Conservation (phyloP, 352 stramenopile genomes). For the Globisporangium viniferum region DNA sequence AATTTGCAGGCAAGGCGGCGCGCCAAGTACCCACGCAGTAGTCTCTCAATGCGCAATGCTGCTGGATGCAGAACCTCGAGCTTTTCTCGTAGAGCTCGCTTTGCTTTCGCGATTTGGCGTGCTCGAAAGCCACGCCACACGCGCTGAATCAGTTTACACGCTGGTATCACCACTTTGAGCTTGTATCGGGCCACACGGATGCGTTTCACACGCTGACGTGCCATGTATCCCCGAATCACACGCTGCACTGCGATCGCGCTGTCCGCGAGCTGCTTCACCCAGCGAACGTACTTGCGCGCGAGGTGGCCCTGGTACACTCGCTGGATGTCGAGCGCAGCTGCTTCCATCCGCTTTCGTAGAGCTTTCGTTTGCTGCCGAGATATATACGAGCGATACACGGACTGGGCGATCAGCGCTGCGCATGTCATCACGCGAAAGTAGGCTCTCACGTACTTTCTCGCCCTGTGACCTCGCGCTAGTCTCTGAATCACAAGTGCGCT, state of each 20-base stretch:
- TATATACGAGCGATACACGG: constrained; percentile 53
- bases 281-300: constrained; percentile 35
- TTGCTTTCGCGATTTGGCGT: constrained; percentile 27
- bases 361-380: constrained; percentile 38
- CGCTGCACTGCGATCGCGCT: constrained; percentile 51
- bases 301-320: constrained; percentile 54
- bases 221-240: constrained; percentile 57
- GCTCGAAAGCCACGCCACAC: constrained; percentile 49
- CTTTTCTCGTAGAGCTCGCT: constrained; percentile 25
- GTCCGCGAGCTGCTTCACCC: constrained; percentile 38
- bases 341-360: constrained; percentile 25
- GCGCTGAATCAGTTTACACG: constrained; percentile 43
- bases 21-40: constrained; percentile 57
- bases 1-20: constrained; percentile 31
- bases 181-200: constrained; percentile 45
- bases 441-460: constrained; percentile 40
- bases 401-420: constrained; percentile 61
- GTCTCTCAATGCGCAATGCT: constrained; percentile 42
- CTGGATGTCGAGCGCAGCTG: constrained; percentile 35
- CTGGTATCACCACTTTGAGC: constrained; percentile 39
- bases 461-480: constrained; percentile 49
- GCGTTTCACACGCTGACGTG: constrained; percentile 34
- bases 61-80: constrained; percentile 46
- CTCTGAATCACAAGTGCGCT: constrained; percentile 54
- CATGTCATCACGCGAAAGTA: constrained; percentile 53